A percentile compares a stretch with the other conserved stretches of the same genome.
phyloP scores from a whole-genome alignment of 2,329 filamentous ascomycete species.

The Penicillium sclerotigenum region DNA sequence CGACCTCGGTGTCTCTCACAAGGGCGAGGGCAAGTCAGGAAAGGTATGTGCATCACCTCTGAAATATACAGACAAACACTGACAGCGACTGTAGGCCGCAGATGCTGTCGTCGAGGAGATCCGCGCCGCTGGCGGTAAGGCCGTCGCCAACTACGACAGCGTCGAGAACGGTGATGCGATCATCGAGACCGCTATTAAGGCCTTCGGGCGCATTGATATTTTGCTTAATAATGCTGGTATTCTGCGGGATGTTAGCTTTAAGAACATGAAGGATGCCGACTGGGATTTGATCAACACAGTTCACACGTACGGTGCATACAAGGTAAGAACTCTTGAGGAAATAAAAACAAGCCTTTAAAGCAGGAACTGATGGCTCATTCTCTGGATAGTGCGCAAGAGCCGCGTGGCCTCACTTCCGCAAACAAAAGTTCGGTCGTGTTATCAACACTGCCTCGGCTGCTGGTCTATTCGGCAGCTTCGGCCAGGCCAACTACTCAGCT shows the following conservation, averaged over 20 bases:
- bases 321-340: slow-evolving; percentile 45
- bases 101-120: slow-evolving; percentile 51
- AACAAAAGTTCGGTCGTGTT: slow-evolving; percentile 95
- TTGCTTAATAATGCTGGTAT: slow-evolving; percentile 99
- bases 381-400: slow-evolving; percentile 68
- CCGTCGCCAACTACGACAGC: slow-evolving; percentile 92
- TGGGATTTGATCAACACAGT: slow-evolving; percentile 95
- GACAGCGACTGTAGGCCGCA: slow-evolving; percentile 55
- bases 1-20: slow-evolving; percentile 88
- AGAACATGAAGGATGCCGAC: slow-evolving; percentile 96
- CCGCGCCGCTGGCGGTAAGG: slow-evolving; percentile 84
- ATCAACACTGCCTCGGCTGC: slow-evolving; percentile 98
- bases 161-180: slow-evolving; percentile 85
- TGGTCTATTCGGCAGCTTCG: slow-evolving; percentile 92
- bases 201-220: slow-evolving; percentile 72
- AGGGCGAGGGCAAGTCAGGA: slow-evolving; percentile 81
- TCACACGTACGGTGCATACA: slow-evolving; percentile 91
- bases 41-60: slow-evolving; percentile 57
- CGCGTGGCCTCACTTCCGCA: slow-evolving; percentile 95
- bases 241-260: slow-evolving; percentile 91
- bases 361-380: slow-evolving; percentile 16
- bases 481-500: slow-evolving; percentile 94
- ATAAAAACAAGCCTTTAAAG: neutral
- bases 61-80: slow-evolving; percentile 26
- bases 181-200: slow-evolving; percentile 62